phyloP scores from a whole-genome alignment of 352 stramenopile genomes.

The Globisporangium apiculatum region DNA sequence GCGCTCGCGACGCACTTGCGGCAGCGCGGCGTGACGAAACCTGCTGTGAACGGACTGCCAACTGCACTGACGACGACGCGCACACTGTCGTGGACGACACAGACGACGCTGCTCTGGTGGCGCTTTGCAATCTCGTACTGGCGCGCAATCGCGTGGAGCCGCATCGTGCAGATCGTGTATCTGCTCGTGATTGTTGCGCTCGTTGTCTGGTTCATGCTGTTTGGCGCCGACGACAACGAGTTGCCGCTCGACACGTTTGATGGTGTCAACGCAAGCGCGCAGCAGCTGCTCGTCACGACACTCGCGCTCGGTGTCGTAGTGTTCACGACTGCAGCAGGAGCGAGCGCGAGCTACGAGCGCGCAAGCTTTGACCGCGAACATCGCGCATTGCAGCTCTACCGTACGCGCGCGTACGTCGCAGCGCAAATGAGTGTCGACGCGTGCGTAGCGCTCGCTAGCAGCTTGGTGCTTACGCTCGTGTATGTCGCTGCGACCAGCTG shows the following conservation, averaged over 20 bases:
- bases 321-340: constrained; percentile 47
- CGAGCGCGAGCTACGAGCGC: constrained; percentile 74
- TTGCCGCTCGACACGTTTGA: constrained; percentile 16
- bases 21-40: constrained; percentile 6
- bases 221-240: neutral
- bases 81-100: constrained; percentile 2
- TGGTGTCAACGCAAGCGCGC: constrained; percentile 22
- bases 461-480: constrained; percentile 17
- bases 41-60: constrained; percentile 3
- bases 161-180: constrained; percentile 12
- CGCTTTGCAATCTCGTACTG: constrained; percentile 48
- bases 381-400: constrained; percentile 64
- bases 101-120: constrained; percentile 29
- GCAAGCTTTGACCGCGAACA: constrained; percentile 17
- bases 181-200: constrained; percentile 41
- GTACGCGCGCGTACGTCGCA: constrained; percentile 35
- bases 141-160: constrained; percentile 18
- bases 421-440: constrained; percentile 56
- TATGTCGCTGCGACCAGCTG: constrained; percentile 21
- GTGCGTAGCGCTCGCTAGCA: constrained; percentile 10
- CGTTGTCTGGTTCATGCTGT: constrained; percentile 15
- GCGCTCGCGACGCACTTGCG: constrained; percentile 12
- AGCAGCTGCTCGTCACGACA: constrained; percentile 62
- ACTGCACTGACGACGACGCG: neutral
- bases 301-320: constrained; percentile 57